These are phyloP conservation scores for Dryas octopetala DNA, from an alignment of 306 rosid genomes.

Conservation along the genomic window DNA sequence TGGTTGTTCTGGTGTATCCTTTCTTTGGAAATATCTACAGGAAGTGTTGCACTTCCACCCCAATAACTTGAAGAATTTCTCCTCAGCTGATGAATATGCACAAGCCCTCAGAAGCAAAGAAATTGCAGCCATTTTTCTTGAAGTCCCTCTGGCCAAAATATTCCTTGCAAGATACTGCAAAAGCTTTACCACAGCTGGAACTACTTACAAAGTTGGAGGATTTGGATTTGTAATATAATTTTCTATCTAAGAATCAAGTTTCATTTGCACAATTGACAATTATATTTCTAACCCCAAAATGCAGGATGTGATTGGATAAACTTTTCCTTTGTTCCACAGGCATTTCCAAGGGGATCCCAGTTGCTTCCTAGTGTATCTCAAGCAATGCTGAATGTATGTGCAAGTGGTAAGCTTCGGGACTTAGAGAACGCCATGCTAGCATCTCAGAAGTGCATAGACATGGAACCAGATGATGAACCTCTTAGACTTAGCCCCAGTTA, in stretches of 20 bases:
- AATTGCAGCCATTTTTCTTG: slow-evolving; percentile 19
- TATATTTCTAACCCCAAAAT: background rate
- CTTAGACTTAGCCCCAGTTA: slow-evolving; percentile 32
- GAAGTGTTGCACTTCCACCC: slow-evolving; percentile 9
- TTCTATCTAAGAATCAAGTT: background rate
- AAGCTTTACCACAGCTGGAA: slow-evolving; percentile 9
- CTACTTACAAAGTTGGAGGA: slow-evolving; percentile 22
- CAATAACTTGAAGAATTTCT: slow-evolving; percentile 17
- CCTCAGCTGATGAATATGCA: slow-evolving; percentile 3
- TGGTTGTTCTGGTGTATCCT: slow-evolving; percentile 22
- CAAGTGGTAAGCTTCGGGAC: slow-evolving; percentile 24
- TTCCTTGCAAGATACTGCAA: slow-evolving; percentile 21
- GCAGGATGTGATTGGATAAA: background rate
- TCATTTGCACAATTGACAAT: background rate
- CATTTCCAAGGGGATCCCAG: slow-evolving; percentile 38
- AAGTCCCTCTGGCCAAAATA: slow-evolving; percentile 18
- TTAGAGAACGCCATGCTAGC: slow-evolving; percentile 39
- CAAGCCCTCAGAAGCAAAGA: slow-evolving; percentile 10
- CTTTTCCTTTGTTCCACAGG: slow-evolving; percentile 23
- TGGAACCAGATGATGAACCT: slow-evolving; percentile 12
- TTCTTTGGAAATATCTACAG: slow-evolving; percentile 14
- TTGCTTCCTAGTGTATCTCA: slow-evolving; percentile 27
- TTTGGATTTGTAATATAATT: slow-evolving; percentile 24
- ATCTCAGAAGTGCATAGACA: slow-evolving; percentile 30
- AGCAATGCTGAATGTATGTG: slow-evolving; percentile 35